Conservation (phyloP, 2,329 filamentous ascomycete species). For the Aspergillus carbonarius region DNA sequence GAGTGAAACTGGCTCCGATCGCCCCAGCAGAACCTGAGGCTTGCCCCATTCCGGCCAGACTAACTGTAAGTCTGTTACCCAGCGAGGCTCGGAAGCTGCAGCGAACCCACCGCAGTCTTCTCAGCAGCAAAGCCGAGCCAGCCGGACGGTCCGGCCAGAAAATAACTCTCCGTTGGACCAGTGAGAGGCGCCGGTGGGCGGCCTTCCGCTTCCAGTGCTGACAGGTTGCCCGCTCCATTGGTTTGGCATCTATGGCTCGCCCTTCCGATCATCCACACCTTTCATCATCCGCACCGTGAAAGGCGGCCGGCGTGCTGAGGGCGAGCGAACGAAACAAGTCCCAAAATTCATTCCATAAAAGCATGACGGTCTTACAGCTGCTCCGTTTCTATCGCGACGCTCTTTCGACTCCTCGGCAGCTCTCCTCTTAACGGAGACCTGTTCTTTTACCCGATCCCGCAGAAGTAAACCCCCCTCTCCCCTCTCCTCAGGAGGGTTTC, state of each 20-base stretch:
- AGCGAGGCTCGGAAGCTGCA: background rate
- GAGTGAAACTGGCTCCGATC: background rate
- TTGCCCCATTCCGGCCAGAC: no score
- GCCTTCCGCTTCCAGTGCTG: conserved; percentile 22
- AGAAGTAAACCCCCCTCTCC: background rate
- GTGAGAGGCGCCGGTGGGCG: conserved; percentile 8
- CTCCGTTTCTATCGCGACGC: conserved; percentile 11
- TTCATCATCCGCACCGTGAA: background rate
- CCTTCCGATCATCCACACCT: conserved; percentile 5
- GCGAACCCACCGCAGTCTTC: background rate
- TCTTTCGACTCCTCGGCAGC: conserved; percentile 16
- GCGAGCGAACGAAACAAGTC: background rate
- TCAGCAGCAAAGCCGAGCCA: conserved; percentile 17
- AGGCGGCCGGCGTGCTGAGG: background rate
- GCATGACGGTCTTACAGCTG: conserved; percentile 21
- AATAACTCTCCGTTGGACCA: conserved; percentile 1
- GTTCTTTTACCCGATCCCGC: conserved; percentile 15
- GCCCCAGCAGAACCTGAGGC: background rate
- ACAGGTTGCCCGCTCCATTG: conserved; percentile 7
- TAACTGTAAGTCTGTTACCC: no score
- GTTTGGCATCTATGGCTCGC: conserved; percentile 12
- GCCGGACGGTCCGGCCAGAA: conserved; percentile 15
- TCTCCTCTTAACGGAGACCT: conserved; percentile 25
- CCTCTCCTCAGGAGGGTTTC: background rate
- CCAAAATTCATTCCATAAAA: background rate